phyloP scores from a whole-genome alignment of 441 rosid species.

The Mallotus japonicus region DNA sequence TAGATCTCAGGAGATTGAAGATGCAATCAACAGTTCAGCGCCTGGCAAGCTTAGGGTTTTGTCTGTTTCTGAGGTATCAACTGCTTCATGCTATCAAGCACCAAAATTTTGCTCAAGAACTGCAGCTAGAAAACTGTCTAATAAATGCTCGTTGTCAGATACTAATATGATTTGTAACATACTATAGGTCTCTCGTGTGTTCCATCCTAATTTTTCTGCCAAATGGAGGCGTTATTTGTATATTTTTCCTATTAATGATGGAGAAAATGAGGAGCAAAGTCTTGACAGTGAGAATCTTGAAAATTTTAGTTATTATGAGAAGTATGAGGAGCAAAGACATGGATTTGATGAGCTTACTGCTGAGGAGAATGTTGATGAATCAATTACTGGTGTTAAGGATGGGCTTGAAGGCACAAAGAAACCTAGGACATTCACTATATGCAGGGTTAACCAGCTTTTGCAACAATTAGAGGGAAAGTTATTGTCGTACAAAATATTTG shows the following conservation, averaged over 20 bases:
- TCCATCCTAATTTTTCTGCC: constrained; percentile 97
- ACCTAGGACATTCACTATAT: constrained; percentile 53
- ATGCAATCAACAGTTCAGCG: constrained; percentile 57
- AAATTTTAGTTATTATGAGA: constrained; percentile 27
- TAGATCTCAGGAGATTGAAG: constrained; percentile 56
- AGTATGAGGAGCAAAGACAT: constrained; percentile 25
- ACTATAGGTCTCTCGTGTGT: constrained; percentile 75
- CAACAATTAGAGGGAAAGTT: constrained; percentile 79
- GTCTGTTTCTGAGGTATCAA: constrained; percentile 66
- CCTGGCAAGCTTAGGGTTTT: constrained; percentile 72
- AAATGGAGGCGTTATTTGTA: constrained; percentile 95
- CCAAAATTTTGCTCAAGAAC: constrained; percentile 8
- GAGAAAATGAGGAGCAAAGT: constrained; percentile 40
- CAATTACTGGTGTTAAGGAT: constrained; percentile 29
- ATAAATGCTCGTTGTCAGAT: constrained; percentile 7
- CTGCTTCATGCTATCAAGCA: constrained; percentile 13
- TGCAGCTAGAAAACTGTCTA: not conserved
- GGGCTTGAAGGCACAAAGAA: constrained; percentile 43
- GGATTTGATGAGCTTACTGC: constrained; percentile 32
- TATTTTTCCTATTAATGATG: constrained; percentile 69
- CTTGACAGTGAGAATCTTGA: constrained; percentile 32
- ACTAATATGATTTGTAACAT: constrained; percentile 17
- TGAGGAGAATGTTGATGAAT: constrained; percentile 32
- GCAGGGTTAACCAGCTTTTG: constrained; percentile 71
- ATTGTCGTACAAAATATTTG: constrained; percentile 83